Percentiles rank a stretch among this genome's conserved stretches.
Conservation (phyloP, 306 rosid species). For the Malus domestica region ASM211411v1 NC_041795.1:5994001-5994500, state of each 20-base stretch:
- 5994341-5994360: neutral
- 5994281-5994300: neutral
- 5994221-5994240: neutral
- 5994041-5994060: too few species aligned
- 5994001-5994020: too few species aligned
- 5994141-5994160: too few species aligned
- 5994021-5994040: too few species aligned
- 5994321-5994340: neutral
- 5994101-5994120: too few species aligned
- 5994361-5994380: neutral
- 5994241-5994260: neutral
- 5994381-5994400: neutral
- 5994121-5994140: too few species aligned
- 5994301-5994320: neutral
- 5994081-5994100: too few species aligned
- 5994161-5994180: too few species aligned
- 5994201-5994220: neutral
- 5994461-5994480: slow-evolving; percentile 43
- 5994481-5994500: slow-evolving; percentile 72
- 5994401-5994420: neutral
- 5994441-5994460: slow-evolving; percentile 1
- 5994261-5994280: neutral
- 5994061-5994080: too few species aligned
- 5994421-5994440: neutral
- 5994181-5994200: too few species aligned